A percentile compares a stretch with the other conserved stretches of the same genome.
Conservation (phyloP, 2,329 filamentous ascomycete species). For the Colletotrichum sp. region DNA sequence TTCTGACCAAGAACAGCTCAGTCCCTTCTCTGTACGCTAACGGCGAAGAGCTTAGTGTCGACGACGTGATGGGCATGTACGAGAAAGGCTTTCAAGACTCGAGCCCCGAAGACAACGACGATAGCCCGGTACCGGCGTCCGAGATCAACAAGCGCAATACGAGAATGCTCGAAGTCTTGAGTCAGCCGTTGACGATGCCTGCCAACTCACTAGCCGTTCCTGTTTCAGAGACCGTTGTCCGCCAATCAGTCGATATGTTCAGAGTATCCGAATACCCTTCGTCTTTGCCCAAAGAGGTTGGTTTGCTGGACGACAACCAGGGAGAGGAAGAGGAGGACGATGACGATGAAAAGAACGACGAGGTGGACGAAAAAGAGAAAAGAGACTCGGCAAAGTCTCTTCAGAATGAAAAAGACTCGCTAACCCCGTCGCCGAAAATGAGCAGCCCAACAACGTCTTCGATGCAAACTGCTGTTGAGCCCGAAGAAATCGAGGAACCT, state of each 20-base stretch:
- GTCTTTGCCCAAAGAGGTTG: constrained; percentile 34
- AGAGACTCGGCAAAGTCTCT: constrained; percentile 57
- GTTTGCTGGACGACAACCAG: constrained; percentile 27
- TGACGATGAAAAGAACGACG: constrained; percentile 25
- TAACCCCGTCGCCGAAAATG: constrained; percentile 24
- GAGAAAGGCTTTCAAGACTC: constrained; percentile 63
- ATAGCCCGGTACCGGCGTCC: constrained; percentile 43
- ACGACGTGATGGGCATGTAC: constrained; percentile 75
- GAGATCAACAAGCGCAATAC: constrained; percentile 41
- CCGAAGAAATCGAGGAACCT: constrained; percentile 51
- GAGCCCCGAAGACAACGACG: constrained; percentile 33
- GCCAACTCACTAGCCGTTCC: constrained; percentile 21
- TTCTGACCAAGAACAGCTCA: constrained; percentile 80
- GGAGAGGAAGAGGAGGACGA: constrained; percentile 27
- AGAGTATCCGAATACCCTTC: constrained; percentile 41
- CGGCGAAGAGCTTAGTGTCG: constrained; percentile 65
- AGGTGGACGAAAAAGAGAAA: constrained; percentile 36
- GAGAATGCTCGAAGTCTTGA: constrained; percentile 45
- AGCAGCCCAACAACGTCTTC: constrained; percentile 10
- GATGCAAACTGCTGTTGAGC: constrained; percentile 28
- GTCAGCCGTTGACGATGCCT: constrained; percentile 36
- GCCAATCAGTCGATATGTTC: constrained; percentile 43
- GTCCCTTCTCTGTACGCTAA: constrained; percentile 62
- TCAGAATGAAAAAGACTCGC: constrained; percentile 26
- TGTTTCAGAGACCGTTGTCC: constrained; percentile 24